A percentile compares a stretch with the other conserved stretches of the same genome.
Evolutionary conservation across 129 eudicot species (phyloP).

Genomic region (Logfia minima): DNA sequence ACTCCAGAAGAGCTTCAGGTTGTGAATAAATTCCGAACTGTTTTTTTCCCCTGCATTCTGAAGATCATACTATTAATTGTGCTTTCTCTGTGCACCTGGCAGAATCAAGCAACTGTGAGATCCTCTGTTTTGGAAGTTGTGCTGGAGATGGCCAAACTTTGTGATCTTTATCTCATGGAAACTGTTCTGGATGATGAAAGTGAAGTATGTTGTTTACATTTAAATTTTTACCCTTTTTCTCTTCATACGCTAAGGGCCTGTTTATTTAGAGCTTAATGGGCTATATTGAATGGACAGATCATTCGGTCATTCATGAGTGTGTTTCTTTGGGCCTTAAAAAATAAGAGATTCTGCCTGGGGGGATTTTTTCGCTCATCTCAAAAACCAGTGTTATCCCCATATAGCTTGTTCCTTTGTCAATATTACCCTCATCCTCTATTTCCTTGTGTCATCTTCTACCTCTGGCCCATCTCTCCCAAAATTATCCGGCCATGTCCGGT

Average conservation of each 20-base stretch:
- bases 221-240: neutral
- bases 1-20: slow-evolving; percentile 89
- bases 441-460: too few species aligned
- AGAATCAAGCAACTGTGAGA: slow-evolving; percentile 84
- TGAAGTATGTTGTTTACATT: slow-evolving; percentile 46
- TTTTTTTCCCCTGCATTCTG: neutral
- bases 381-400: too few species aligned
- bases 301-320: too few species aligned
- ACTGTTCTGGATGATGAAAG: slow-evolving; percentile 88
- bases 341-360: too few species aligned
- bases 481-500: too few species aligned
- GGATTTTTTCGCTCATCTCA: too few species aligned
- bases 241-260: neutral
- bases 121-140: slow-evolving; percentile 86
- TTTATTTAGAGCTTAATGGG: too few species aligned
- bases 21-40: neutral
- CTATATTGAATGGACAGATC: too few species aligned
- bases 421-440: too few species aligned
- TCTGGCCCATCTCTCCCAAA: too few species aligned
- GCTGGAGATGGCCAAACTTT: slow-evolving; percentile 77
- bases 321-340: too few species aligned
- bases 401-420: too few species aligned
- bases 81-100: slow-evolving; percentile 22
- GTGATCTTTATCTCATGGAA: slow-evolving; percentile 97
- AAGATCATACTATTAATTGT: neutral